These are phyloP conservation scores for Orbilia ellipsospora DNA, from an alignment of 2,329 filamentous ascomycete genomes.

Conservation along the genomic window DNA sequence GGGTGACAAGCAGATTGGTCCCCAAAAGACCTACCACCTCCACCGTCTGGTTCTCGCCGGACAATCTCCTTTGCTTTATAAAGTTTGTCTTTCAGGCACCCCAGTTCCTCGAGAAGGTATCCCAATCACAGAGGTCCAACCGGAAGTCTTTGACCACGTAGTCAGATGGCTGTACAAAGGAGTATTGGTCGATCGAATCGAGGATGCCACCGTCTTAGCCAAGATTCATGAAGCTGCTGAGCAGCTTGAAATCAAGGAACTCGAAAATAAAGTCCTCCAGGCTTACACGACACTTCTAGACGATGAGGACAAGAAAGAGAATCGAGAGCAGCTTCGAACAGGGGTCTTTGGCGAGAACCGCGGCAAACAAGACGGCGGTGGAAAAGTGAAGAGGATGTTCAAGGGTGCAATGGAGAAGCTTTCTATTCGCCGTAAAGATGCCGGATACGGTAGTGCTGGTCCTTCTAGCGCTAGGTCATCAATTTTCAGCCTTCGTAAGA, in stretches of 20 bases:
- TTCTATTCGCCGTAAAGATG: background rate
- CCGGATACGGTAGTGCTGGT: background rate
- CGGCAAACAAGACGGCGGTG: background rate
- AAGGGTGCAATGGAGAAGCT: conserved; percentile 22
- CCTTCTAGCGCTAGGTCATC: background rate
- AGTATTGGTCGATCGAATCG: background rate
- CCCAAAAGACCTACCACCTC: conserved; percentile 6
- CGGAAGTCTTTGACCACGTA: conserved; percentile 37
- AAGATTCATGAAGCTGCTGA: conserved; percentile 29
- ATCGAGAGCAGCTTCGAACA: background rate
- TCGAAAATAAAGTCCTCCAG: conserved; percentile 4
- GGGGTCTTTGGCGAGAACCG: background rate
- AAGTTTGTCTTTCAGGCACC: conserved; percentile 3
- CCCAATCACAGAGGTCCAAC: conserved; percentile 18
- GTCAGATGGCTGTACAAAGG: conserved; percentile 45
- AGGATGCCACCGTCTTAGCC: conserved; percentile 14
- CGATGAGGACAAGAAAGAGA: conserved; percentile 17
- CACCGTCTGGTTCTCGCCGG: conserved; percentile 32
- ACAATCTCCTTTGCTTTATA: conserved; percentile 17
- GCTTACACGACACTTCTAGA: conserved; percentile 6
- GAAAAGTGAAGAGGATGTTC: conserved; percentile 5
- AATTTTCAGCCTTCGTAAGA: background rate
- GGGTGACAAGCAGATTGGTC: background rate
- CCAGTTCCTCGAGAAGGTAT: background rate
- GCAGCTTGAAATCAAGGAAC: conserved; percentile 10